Conservation (phyloP, 108 stramenopile genomes). For the Cyclotella cryptica region DNA sequence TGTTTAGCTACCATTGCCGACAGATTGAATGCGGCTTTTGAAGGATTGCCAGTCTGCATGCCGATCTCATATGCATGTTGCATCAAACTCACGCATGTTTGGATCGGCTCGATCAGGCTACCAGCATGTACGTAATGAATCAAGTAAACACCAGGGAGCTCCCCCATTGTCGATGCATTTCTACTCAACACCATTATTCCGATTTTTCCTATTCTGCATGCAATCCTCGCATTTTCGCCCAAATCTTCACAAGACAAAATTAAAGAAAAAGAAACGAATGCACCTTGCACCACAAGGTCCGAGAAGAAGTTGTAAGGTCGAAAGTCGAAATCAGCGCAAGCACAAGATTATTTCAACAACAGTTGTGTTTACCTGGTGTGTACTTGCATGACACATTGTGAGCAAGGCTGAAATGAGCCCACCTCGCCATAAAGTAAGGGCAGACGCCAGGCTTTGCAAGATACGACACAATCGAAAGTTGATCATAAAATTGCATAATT, state of each 20-base stretch:
- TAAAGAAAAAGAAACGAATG: neutral
- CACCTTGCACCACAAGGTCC: neutral
- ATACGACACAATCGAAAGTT: neutral
- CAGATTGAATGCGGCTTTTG: too few species aligned
- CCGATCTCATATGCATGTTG: too few species aligned
- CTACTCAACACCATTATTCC: neutral
- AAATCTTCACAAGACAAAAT: neutral
- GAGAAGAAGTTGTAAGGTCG: neutral
- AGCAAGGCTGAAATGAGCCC: neutral
- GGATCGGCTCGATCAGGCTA: too few species aligned
- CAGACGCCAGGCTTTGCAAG: neutral
- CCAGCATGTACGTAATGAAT: too few species aligned
- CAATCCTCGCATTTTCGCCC: neutral
- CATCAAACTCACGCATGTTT: too few species aligned
- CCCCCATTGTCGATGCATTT: neutral
- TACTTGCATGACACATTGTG: too few species aligned
- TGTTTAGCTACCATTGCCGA: too few species aligned
- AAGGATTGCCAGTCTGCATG: too few species aligned
- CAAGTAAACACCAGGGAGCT: too few species aligned
- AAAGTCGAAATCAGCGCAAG: neutral
- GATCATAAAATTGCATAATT: too few species aligned
- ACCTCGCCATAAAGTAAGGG: neutral
- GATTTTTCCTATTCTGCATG: too few species aligned
- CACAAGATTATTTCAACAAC: neutral
- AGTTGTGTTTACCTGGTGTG: too few species aligned